Percentiles rank a stretch among this genome's conserved stretches.
phyloP scores from a whole-genome alignment of 208 protist species.

The Entamoeba histolytica region DNA sequence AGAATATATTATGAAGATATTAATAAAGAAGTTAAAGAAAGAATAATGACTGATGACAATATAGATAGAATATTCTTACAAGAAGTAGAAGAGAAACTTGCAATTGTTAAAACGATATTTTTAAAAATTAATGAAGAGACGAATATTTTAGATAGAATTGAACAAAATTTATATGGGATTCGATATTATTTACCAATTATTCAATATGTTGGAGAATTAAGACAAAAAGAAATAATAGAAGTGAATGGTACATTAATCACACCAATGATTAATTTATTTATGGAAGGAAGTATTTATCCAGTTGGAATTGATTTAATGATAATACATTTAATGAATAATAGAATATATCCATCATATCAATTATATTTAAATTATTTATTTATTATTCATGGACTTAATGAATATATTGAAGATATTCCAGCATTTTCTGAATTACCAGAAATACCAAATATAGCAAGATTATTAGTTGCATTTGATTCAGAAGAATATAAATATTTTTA shows the following conservation, averaged over 20 bases:
- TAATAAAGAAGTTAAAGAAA: neutral
- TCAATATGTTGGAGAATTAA: neutral
- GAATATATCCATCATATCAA: neutral
- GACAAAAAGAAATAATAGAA: neutral
- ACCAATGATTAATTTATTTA: neutral
- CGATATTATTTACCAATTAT: neutral
- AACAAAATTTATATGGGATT: neutral
- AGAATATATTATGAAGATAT: neutral
- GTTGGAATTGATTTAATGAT: neutral
- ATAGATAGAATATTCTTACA: neutral
- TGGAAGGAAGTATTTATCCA: neutral
- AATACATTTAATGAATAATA: neutral
- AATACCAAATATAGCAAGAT: neutral
- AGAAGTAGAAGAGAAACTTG: neutral
- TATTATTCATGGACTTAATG: neutral
- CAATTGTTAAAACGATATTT: neutral
- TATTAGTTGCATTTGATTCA: neutral
- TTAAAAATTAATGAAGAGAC: neutral
- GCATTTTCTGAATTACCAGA: neutral
- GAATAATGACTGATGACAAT: neutral
- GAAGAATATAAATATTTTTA: neutral
- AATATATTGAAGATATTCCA: neutral
- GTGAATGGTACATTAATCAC: neutral
- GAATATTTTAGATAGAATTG: neutral
- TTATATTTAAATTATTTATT: neutral